phyloP scores from a whole-genome alignment of 2,329 filamentous ascomycete species.

The Xylariaceae sp. region DNA sequence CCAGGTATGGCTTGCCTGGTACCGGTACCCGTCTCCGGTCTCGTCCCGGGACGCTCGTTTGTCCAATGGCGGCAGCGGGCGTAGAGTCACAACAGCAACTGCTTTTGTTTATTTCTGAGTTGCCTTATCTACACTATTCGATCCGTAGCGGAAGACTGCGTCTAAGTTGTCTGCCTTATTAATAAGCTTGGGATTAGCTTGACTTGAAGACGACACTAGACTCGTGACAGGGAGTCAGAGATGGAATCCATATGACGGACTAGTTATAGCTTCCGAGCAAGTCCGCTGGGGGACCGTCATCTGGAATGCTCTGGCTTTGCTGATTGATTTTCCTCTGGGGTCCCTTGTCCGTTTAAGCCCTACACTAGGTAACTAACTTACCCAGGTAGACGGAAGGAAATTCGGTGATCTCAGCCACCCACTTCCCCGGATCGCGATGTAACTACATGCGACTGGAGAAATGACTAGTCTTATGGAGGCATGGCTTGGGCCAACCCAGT shows the following conservation, averaged over 20 bases:
- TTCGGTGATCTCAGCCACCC: conserved; percentile 11
- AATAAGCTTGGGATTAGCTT: too few relatives aligned
- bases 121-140: too few relatives aligned
- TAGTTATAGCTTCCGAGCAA: conserved; percentile 12
- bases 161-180: too few relatives aligned
- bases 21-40: not conserved
- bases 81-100: too few relatives aligned
- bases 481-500: not conserved
- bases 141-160: too few relatives aligned
- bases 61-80: too few relatives aligned
- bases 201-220: too few relatives aligned
- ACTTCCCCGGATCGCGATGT: conserved; percentile 14
- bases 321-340: conserved; percentile 6
- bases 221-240: not conserved
- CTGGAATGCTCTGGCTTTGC: conserved; percentile 14
- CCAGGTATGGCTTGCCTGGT: not conserved
- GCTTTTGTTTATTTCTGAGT: too few relatives aligned
- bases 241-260: not conserved
- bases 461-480: not conserved
- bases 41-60: not conserved
- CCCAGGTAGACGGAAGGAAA: not conserved
- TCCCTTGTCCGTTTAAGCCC: conserved; percentile 13
- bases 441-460: not conserved
- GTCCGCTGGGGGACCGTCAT: conserved; percentile 13
- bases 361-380: not conserved